Conservation (phyloP, 2,329 filamentous ascomycete species). For the Fonsecaea multimorphosa region DNA sequence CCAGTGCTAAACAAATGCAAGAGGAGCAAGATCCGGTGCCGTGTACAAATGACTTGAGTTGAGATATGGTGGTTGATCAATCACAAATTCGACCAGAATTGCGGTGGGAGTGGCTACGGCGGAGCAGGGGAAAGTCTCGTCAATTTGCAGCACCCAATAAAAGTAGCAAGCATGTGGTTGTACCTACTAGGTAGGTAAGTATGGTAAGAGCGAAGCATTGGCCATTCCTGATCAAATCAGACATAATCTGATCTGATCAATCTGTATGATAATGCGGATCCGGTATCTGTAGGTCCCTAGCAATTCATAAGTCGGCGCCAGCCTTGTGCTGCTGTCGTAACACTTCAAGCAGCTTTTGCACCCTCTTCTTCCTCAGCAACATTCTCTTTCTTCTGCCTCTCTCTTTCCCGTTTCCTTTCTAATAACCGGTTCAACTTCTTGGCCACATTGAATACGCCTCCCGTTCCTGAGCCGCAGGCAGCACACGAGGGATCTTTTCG, state of each 20-base stretch:
- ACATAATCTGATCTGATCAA: no score
- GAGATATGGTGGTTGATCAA: not conserved
- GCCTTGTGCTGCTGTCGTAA: not conserved
- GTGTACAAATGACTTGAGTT: not conserved
- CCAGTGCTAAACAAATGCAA: not conserved
- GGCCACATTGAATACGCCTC: slow-evolving; percentile 87
- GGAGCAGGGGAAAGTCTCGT: not conserved
- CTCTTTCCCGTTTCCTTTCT: slow-evolving; percentile 69
- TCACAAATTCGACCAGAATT: not conserved
- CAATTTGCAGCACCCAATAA: not conserved
- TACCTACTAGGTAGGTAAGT: not conserved
- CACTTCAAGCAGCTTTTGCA: slow-evolving; percentile 56
- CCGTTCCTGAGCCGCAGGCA: slow-evolving; percentile 81
- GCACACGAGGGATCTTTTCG: slow-evolving; percentile 85
- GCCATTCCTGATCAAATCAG: not conserved
- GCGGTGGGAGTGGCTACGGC: not conserved
- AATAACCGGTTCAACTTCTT: slow-evolving; percentile 82
- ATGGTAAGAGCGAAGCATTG: not conserved
- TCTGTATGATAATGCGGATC: not conserved
- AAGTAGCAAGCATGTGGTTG: not conserved
- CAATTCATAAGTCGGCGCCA: not conserved
- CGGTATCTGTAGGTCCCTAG: not conserved
- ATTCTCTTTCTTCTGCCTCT: slow-evolving; percentile 58
- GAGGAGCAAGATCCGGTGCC: not conserved
- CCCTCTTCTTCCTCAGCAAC: slow-evolving; percentile 61